These are phyloP conservation scores for Marchantia paleacea DNA, from an alignment of 225 moss, liverwort and hornwort species.

Conservation along the genomic window DNA sequence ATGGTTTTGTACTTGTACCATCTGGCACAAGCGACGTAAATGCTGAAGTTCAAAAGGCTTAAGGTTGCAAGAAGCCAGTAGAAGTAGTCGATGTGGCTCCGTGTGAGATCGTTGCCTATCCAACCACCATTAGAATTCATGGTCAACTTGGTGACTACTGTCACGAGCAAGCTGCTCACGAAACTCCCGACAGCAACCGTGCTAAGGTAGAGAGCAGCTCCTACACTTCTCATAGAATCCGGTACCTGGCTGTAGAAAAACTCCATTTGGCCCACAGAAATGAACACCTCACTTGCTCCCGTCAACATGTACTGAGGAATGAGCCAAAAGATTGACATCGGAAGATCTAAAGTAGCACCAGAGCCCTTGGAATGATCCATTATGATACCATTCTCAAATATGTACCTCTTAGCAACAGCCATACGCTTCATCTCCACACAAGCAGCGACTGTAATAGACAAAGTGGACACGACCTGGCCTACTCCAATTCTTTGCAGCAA, in stretches of 20 bases:
- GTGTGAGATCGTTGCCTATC: constrained; percentile 91
- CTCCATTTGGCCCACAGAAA: constrained; percentile 97
- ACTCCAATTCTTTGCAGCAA: constrained; percentile 92
- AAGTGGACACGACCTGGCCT: constrained; percentile 80
- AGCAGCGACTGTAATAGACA: constrained; percentile 87
- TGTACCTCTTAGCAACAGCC: constrained; percentile 41
- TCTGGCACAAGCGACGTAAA: constrained; percentile 57
- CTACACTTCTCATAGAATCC: constrained; percentile 95
- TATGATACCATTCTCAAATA: constrained; percentile 12
- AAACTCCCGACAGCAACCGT: constrained; percentile 99
- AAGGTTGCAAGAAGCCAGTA: constrained; percentile 89
- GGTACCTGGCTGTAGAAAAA: constrained; percentile 98
- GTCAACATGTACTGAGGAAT: constrained; percentile 92
- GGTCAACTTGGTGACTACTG: constrained; percentile 73
- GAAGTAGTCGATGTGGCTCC: constrained; percentile 92
- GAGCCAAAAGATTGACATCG: constrained; percentile 98
- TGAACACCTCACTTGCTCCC: constrained; percentile 91
- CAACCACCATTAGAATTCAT: constrained; percentile 91
- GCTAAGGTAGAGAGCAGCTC: constrained; percentile 94
- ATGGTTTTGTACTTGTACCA: constrained; percentile 73
- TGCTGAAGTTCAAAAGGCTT: constrained; percentile 64
- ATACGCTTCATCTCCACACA: constrained; percentile 82
- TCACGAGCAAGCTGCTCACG: constrained; percentile 87
- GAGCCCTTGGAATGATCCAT: neutral
- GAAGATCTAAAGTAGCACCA: constrained; percentile 28